Evolutionary conservation across 2,329 filamentous ascomycete genomes (phyloP).

Genomic region (Fusarium sambucinum): DNA sequence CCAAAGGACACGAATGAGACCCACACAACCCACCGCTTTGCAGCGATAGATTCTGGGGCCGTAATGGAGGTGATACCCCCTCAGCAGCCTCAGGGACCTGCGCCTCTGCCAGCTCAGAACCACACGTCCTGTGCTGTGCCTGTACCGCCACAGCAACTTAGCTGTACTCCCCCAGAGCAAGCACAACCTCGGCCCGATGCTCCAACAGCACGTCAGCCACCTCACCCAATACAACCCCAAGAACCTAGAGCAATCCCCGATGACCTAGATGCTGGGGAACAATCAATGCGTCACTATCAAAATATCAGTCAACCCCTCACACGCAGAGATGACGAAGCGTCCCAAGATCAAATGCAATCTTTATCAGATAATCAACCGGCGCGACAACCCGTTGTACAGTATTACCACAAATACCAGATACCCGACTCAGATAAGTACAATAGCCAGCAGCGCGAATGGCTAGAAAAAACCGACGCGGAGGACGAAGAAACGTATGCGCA

Average conservation of each 20-base stretch:
- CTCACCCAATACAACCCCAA: neutral
- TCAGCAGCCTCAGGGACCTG: neutral
- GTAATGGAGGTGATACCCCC: no score
- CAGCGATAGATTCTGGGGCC: neutral
- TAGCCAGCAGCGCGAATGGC: neutral
- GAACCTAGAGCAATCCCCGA: neutral
- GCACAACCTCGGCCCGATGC: no score
- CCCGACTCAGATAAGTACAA: no score
- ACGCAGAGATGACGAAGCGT: neutral
- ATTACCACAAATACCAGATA: neutral
- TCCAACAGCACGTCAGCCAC: no score
- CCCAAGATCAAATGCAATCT: neutral
- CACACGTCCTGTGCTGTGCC: no score
- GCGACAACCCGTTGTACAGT: rapidly evolving
- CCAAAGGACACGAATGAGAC: no score
- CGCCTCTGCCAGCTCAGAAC: neutral
- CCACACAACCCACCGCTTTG: neutral
- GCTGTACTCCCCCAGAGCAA: no score
- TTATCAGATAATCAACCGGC: neutral
- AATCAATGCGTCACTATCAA: neutral
- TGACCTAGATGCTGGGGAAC: no score
- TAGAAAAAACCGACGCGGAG: neutral
- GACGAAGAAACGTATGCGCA: neutral
- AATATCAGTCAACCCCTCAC: neutral
- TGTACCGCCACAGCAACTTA: no score